These are phyloP conservation scores for Talaromyces piceae DNA, from an alignment of 2,329 filamentous ascomycete species.

Conservation along the genomic window DNA sequence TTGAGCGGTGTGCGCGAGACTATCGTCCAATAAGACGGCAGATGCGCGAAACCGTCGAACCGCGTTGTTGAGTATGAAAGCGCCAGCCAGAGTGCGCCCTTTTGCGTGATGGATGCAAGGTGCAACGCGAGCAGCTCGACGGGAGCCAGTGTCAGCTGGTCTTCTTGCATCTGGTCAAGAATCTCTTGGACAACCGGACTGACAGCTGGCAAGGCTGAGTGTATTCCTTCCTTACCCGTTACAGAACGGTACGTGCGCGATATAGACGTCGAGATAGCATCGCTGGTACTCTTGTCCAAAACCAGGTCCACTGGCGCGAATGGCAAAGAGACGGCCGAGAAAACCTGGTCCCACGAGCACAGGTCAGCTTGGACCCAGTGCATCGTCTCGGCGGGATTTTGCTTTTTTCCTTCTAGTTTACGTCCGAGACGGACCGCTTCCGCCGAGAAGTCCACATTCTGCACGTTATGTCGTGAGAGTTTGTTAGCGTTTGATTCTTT, in stretches of 20 bases:
- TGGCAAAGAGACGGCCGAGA: constrained; percentile 12
- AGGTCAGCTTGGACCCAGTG: constrained; percentile 25
- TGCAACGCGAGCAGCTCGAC: constrained; percentile 30
- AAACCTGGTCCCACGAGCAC: constrained; percentile 24
- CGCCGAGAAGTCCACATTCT: constrained; percentile 32
- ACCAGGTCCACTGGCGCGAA: constrained; percentile 27
- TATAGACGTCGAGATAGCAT: constrained; percentile 27
- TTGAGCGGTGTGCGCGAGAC: constrained; percentile 23
- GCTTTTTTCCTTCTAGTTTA: constrained; percentile 17
- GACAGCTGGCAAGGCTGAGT: neutral
- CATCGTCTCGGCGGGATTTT: constrained; percentile 19
- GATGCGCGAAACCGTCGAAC: constrained; percentile 21
- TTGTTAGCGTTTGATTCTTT: neutral
- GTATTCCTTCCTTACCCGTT: neutral
- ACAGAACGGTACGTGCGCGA: constrained; percentile 12
- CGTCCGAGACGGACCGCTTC: constrained; percentile 30
- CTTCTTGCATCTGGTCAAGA: neutral
- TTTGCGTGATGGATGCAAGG: constrained; percentile 22
- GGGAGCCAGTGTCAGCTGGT: constrained; percentile 18
- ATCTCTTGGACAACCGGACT: neutral
- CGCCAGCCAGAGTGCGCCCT: constrained; percentile 23
- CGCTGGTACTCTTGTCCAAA: constrained; percentile 31
- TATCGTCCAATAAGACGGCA: constrained; percentile 22
- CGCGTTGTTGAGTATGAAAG: constrained; percentile 29
- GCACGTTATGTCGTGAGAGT: neutral